phyloP scores from a whole-genome alignment of 345 rosid genomes.

The Cardamine occulta region DNA sequence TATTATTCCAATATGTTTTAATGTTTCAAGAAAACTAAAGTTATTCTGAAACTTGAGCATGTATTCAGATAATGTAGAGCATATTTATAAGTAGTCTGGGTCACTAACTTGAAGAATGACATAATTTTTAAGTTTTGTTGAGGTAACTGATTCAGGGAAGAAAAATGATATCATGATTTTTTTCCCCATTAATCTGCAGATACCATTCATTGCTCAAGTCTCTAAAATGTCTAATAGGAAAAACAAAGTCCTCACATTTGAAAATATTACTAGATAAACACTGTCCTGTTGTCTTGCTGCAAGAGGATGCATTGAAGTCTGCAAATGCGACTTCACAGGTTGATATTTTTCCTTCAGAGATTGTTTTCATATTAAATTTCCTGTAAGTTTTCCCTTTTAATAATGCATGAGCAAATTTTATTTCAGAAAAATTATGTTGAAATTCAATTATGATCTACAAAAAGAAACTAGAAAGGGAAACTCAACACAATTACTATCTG shows the following conservation, averaged over 20 bases:
- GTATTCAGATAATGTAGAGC: constrained; percentile 2
- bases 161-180: not conserved
- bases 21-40: constrained; percentile 12
- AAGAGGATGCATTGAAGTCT: constrained; percentile 33
- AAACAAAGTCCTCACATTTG: constrained; percentile 55
- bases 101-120: constrained; percentile 6
- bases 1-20: constrained; percentile 3
- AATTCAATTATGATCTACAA: not conserved
- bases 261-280: constrained; percentile 65
- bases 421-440: not conserved
- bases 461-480: not conserved
- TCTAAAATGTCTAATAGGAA: constrained; percentile 60
- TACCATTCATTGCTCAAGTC: constrained; percentile 60
- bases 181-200: constrained; percentile 46
- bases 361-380: constrained; percentile 3
- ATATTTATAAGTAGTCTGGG: not conserved
- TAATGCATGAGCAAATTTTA: not conserved
- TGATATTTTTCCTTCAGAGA: constrained; percentile 1
- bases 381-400: not conserved
- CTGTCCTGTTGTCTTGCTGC: constrained; percentile 57
- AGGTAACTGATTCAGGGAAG: not conserved
- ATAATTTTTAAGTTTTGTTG: not conserved
- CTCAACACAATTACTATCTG: not conserved
- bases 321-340: constrained; percentile 29
- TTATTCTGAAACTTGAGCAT: constrained; percentile 16